These are phyloP conservation scores for Cladophialophora psammophila DNA, from an alignment of 2,329 filamentous ascomycete genomes.

Conservation along the genomic window DNA sequence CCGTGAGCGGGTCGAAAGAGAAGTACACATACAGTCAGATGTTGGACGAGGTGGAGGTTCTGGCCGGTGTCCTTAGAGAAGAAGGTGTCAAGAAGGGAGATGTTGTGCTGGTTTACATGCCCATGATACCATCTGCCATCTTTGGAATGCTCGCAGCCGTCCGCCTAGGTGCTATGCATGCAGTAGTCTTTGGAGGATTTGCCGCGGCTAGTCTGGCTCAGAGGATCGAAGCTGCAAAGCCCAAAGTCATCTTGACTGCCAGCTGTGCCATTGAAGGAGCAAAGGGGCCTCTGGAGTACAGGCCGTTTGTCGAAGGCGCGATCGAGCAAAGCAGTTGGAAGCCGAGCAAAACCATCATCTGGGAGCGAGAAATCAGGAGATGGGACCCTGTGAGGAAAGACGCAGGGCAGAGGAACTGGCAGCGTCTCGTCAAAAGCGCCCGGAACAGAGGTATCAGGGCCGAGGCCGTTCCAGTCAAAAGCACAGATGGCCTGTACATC, in stretches of 20 bases:
- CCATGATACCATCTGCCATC: constrained; percentile 91
- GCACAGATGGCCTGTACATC: constrained; percentile 83
- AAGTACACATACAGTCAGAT: constrained; percentile 77
- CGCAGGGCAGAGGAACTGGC: constrained; percentile 80
- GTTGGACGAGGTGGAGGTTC: constrained; percentile 78
- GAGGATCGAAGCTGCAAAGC: constrained; percentile 81
- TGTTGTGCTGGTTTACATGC: constrained; percentile 93
- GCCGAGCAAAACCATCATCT: constrained; percentile 76
- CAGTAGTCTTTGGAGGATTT: constrained; percentile 93
- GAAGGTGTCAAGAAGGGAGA: constrained; percentile 84
- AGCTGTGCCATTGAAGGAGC: constrained; percentile 90
- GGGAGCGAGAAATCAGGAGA: constrained; percentile 78
- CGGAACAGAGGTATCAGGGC: constrained; percentile 71
- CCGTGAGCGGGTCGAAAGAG: constrained; percentile 76
- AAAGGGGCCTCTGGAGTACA: constrained; percentile 81
- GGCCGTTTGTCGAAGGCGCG: constrained; percentile 77
- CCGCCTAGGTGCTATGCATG: constrained; percentile 84
- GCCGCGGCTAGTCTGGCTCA: constrained; percentile 81
- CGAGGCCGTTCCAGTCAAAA: constrained; percentile 77
- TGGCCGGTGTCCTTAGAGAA: constrained; percentile 82
- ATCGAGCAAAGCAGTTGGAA: constrained; percentile 72
- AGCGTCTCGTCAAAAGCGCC: constrained; percentile 75
- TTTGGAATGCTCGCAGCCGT: constrained; percentile 83
- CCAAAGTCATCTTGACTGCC: constrained; percentile 80
- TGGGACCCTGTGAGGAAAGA: constrained; percentile 75